Evolutionary conservation across 208 protist species (phyloP), one percentile per base, ranked within the genome.

Genomic region (Perkinsela sp.): DNA sequence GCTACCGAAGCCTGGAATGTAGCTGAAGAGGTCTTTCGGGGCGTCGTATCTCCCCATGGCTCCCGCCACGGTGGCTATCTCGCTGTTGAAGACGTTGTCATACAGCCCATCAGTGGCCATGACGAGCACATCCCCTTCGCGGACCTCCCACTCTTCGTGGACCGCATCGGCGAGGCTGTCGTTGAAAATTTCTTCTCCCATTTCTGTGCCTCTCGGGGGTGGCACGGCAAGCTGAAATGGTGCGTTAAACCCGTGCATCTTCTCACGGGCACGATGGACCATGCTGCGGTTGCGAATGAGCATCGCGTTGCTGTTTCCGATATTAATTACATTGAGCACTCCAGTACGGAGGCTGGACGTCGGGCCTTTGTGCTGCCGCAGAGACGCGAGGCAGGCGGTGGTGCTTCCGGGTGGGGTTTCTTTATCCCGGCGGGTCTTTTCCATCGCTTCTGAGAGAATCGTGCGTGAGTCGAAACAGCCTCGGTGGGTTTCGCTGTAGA

Each of bases 101-200:
- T 92, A 94, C 65, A 93, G 81, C n/a, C 89, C 89, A 72, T 94
- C 89, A 22, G 87, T 92, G 70, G 80, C 89, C 67, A 91, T 70
- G 30, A 94, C 76, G 2, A 94, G 75, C n/a, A 94, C 85, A 70
- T 94, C 89, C 67, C 86, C 87, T 73, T 88, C 85, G 73, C 84
- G 71, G 72, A 93, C 83, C 30, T 73, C 70, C 57, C 84, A 73
- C 31, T 72, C 75, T 74, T 90, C 84, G 22, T 85, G 84, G 30
- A 82, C 79, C 70, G 73, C 81, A 74, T 88, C 84, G 15, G 70
- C 69, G 22, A 84, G 80, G 1, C 71, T 67, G 71, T 90, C 84
- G 2, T 79, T 77, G 72, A 88, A 84, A 2, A 65, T 22, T 1
- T 22, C 22, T 32, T 0, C 67, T 6, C 13, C 66, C 16, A 30